Evolutionary conservation across 2,329 filamentous ascomycete genomes (phyloP).

Genomic region (Dryadomyces quercus-mongolicae): DNA sequence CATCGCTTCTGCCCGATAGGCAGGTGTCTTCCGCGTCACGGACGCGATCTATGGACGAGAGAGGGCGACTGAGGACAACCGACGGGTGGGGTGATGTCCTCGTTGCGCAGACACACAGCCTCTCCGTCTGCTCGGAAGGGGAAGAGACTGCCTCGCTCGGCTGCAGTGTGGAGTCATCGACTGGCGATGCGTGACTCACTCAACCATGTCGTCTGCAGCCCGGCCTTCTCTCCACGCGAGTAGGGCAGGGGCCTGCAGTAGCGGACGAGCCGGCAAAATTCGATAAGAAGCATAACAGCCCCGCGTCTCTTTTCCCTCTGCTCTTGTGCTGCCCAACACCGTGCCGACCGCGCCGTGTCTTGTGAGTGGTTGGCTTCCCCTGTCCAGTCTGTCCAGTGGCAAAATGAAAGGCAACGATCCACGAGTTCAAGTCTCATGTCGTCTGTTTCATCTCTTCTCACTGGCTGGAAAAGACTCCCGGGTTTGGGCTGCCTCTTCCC

Average conservation of each 20-base stretch:
- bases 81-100: background rate
- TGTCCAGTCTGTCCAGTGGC: no score
- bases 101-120: background rate
- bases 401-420: no score
- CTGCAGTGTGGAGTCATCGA: constrained; percentile 16
- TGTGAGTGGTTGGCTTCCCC: no score
- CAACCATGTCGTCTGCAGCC: constrained; percentile 3
- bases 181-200: constrained; percentile 21
- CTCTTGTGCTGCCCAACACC: no score
- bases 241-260: background rate
- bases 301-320: no score
- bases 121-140: no score
- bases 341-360: no score
- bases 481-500: background rate
- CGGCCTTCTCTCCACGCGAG: background rate
- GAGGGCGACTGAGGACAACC: background rate
- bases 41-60: background rate
- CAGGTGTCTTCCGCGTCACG: no score
- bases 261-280: background rate
- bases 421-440: background rate
- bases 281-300: no score
- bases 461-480: constrained; percentile 6
- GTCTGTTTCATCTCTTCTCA: constrained; percentile 8
- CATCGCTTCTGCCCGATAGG: no score
- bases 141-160: no score